Conservation (phyloP, 23 red algal genomes). For the Chondrus crispus region DNA sequence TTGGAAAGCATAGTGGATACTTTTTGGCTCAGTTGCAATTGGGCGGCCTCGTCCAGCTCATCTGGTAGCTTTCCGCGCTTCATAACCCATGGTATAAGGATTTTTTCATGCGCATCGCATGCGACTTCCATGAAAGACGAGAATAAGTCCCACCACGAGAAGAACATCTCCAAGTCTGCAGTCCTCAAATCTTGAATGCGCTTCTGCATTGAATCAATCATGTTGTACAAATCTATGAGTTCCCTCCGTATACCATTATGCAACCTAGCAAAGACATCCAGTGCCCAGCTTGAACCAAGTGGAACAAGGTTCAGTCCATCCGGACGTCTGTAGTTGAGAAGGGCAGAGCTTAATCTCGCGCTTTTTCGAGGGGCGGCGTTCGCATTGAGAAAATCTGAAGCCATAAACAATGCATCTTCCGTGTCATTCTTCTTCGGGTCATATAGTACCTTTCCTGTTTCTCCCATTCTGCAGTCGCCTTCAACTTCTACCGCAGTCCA, state of each 20-base stretch:
- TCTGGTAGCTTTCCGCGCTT: background rate
- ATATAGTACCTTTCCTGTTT: too few relatives aligned
- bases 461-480: too few relatives aligned
- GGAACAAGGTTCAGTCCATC: constrained; percentile 47
- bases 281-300: constrained; percentile 32
- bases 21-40: background rate
- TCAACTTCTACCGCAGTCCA: too few relatives aligned
- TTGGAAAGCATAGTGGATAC: constrained; percentile 9
- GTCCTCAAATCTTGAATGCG: constrained; percentile 31
- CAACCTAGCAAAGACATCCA: constrained; percentile 44
- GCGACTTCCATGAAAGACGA: constrained; percentile 35
- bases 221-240: constrained; percentile 62
- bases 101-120: constrained; percentile 15
- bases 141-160: constrained; percentile 65
- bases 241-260: constrained; percentile 68
- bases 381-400: constrained; percentile 33
- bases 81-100: constrained; percentile 47
- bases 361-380: constrained; percentile 16
- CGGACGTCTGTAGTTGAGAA: constrained; percentile 53
- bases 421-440: background rate
- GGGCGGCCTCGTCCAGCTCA: background rate
- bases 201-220: constrained; percentile 67
- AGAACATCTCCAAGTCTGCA: constrained; percentile 49
- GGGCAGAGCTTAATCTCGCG: constrained; percentile 48
- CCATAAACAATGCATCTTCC: background rate